These are phyloP conservation scores for Helicocarpus griseus DNA, from an alignment of 2,329 filamentous ascomycete genomes.

Conservation along the genomic window DNA sequence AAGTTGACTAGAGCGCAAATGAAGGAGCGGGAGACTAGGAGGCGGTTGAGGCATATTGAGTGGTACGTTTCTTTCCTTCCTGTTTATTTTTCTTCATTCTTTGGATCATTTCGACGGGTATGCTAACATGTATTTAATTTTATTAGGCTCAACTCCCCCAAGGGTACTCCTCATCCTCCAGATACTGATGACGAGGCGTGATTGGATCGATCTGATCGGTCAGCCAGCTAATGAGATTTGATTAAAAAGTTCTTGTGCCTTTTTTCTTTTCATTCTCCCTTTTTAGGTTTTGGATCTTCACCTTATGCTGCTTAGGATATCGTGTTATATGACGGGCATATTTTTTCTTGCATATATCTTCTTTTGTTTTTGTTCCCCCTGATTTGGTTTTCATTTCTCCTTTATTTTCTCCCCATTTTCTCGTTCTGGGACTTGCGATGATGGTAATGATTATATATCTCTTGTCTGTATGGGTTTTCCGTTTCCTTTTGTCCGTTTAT, in stretches of 20 bases:
- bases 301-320: constrained; percentile 2
- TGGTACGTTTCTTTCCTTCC: constrained; percentile 32
- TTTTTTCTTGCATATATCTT: not conserved
- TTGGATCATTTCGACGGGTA: constrained; percentile 6
- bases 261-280: constrained; percentile 1
- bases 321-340: not conserved
- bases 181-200: constrained; percentile 67
- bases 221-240: not conserved
- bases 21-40: constrained; percentile 84
- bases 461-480: not conserved
- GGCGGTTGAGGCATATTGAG: constrained; percentile 72
- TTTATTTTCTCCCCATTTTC: not conserved
- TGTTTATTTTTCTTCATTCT: not conserved
- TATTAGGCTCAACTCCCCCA: constrained; percentile 72
- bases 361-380: not conserved
- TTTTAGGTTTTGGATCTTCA: not conserved
- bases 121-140: not conserved
- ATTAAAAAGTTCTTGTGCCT: constrained; percentile 6
- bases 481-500: not conserved
- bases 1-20: constrained; percentile 96
- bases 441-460: not conserved
- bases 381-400: not conserved
- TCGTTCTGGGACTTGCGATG: not conserved
- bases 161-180: constrained; percentile 67
- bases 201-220: not conserved